These are phyloP conservation scores for Termitomyces sp. DNA, from an alignment of 768 basidiomycete genomes.

Conservation along the genomic window DNA sequence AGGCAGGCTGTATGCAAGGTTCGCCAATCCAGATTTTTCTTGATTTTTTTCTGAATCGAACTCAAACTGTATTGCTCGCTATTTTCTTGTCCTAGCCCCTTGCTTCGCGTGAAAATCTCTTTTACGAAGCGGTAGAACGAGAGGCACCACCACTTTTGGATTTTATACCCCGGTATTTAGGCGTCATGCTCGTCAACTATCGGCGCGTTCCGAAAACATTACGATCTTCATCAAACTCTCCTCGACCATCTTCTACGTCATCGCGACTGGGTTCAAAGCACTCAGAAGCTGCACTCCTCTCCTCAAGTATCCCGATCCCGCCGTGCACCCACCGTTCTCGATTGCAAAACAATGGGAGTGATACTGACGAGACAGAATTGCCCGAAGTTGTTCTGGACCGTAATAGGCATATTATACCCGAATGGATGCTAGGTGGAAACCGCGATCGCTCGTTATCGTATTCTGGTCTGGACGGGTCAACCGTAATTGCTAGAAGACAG, in stretches of 20 bases:
- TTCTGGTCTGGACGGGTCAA: constrained; percentile 33
- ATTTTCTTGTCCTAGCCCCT: constrained; percentile 60
- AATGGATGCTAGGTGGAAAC: constrained; percentile 71
- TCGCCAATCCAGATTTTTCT: constrained; percentile 23
- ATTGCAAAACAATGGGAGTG: constrained; percentile 29
- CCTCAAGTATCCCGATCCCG: constrained; percentile 14
- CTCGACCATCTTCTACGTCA: constrained; percentile 17
- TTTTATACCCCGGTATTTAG: constrained; percentile 97
- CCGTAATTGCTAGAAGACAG: constrained; percentile 28
- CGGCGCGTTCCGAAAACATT: constrained; percentile 59
- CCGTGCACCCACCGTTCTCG: constrained; percentile 10
- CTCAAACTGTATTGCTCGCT: constrained; percentile 13
- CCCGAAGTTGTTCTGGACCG: constrained; percentile 92
- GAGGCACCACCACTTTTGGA: constrained; percentile 88
- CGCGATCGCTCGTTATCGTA: constrained; percentile 46
- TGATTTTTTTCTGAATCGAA: constrained; percentile 13
- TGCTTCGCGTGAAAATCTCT: constrained; percentile 93
- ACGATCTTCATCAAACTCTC: constrained; percentile 15
- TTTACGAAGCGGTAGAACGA: constrained; percentile 94
- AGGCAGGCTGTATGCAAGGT: constrained; percentile 99
- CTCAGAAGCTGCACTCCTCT: constrained; percentile 17
- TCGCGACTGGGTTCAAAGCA: constrained; percentile 17
- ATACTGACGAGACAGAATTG: constrained; percentile 74
- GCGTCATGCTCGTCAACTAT: constrained; percentile 98
- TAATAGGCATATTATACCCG: constrained; percentile 93